phyloP scores from a whole-genome alignment of 208 protist genomes.

The Crithidia fasciculata region DNA sequence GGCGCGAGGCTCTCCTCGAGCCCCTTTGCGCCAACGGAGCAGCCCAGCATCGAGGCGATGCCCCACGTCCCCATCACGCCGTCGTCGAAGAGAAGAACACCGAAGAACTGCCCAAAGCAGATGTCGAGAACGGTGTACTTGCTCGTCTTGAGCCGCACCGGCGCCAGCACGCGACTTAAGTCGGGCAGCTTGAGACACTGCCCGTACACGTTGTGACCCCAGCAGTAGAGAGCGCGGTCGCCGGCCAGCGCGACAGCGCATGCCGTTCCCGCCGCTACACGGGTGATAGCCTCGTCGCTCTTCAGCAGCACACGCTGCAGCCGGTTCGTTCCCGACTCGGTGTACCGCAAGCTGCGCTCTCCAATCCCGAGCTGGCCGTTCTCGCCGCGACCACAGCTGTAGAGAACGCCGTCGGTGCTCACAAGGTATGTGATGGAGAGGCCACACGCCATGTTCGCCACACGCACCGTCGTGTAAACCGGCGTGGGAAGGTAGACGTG shows the following conservation, averaged over 20 bases:
- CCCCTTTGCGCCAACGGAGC: conserved; percentile 15
- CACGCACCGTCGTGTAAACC: conserved; percentile 42
- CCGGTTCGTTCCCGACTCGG: conserved; percentile 13
- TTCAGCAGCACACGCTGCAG: conserved; percentile 42
- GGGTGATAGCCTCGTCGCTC: conserved; percentile 40
- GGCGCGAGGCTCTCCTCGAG: conserved; percentile 37
- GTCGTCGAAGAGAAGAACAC: conserved; percentile 49
- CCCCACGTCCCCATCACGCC: conserved; percentile 72
- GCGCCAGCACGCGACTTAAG: conserved; percentile 22
- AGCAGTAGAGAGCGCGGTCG: conserved; percentile 56
- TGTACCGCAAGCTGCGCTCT: conserved; percentile 18
- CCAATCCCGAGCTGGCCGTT: conserved; percentile 63
- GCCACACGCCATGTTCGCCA: conserved; percentile 64
- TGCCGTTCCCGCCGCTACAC: conserved; percentile 46
- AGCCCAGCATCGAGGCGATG: conserved; percentile 50
- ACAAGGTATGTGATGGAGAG: conserved; percentile 68
- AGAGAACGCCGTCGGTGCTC: conserved; percentile 57
- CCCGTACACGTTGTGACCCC: conserved; percentile 78
- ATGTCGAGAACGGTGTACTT: conserved; percentile 42
- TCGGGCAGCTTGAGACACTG: conserved; percentile 60
- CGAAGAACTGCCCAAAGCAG: conserved; percentile 61
- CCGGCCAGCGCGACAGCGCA: conserved; percentile 48
- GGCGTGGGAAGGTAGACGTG: conserved; percentile 27
- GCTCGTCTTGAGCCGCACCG: conserved; percentile 40
- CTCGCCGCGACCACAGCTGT: conserved; percentile 71